phyloP scores from a whole-genome alignment of 148 eudicot genomes.

The Persicaria tinctoria region DNA sequence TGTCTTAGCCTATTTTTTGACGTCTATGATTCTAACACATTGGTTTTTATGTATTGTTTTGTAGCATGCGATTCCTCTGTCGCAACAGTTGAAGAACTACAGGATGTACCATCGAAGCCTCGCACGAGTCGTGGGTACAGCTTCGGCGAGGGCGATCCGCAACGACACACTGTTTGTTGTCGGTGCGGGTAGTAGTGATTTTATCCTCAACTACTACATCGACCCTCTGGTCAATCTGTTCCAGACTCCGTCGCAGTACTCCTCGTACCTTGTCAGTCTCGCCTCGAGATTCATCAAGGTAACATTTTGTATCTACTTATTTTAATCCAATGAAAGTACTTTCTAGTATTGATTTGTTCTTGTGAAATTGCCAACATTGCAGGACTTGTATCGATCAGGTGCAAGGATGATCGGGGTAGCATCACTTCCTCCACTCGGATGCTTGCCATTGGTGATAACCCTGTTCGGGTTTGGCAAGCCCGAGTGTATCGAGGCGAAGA shows the following conservation, averaged over 20 bases:
- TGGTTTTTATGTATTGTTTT: background rate
- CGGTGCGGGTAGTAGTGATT: conserved; percentile 80
- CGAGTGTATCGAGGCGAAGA: conserved; percentile 61
- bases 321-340: too few relatives aligned
- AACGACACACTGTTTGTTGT: conserved; percentile 50
- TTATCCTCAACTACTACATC: conserved; percentile 41
- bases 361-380: background rate
- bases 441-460: conserved; percentile 58
- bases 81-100: conserved; percentile 63
- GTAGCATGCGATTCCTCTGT: conserved; percentile 80
- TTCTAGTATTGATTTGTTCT: background rate
- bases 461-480: conserved; percentile 50
- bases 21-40: background rate
- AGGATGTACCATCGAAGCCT: conserved; percentile 74
- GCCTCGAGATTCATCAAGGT: conserved; percentile 56
- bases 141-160: conserved; percentile 51
- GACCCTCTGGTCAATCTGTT: conserved; percentile 59
- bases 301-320: background rate
- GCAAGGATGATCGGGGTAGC: conserved; percentile 87
- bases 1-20: too few relatives aligned
- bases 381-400: conserved; percentile 68
- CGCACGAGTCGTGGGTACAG: conserved; percentile 40
- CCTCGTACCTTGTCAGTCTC: conserved; percentile 49
- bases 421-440: conserved; percentile 90
- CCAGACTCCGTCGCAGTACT: conserved; percentile 68